Percentiles rank a stretch among this genome's conserved stretches.
Evolutionary conservation across 768 basidiomycete species (phyloP).

Genomic region (Naganishia randhawae): DNA sequence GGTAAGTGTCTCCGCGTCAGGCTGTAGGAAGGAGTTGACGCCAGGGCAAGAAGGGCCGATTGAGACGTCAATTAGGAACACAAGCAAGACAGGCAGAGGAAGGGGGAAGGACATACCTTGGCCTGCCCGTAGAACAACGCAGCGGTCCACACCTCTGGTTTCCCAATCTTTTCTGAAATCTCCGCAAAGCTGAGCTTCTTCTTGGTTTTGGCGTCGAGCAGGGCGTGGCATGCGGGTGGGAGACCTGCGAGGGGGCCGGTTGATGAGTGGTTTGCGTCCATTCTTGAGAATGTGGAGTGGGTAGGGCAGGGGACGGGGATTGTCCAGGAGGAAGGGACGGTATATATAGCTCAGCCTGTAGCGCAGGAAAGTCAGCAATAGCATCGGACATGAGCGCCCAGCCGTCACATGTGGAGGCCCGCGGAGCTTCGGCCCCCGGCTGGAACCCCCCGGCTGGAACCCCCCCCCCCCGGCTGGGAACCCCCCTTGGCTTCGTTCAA

Average conservation of each 20-base stretch:
- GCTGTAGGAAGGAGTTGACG: background rate
- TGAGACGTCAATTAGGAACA: background rate
- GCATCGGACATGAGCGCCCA: background rate
- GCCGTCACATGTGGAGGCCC: constrained; percentile 11
- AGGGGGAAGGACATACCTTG: constrained; percentile 16
- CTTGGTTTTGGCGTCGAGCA: constrained; percentile 25
- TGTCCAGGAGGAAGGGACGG: background rate
- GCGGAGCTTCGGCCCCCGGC: too few species aligned
- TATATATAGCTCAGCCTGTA: background rate
- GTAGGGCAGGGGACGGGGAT: background rate
- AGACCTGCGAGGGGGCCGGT: constrained; percentile 28
- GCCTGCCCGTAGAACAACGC: constrained; percentile 48
- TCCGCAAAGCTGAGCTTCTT: constrained; percentile 38
- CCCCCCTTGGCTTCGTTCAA: too few species aligned
- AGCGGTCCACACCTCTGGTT: constrained; percentile 48
- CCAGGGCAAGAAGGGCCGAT: background rate
- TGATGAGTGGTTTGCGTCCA: constrained; percentile 19
- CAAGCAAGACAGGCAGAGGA: background rate
- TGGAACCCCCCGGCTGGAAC: too few species aligned
- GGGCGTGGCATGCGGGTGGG: constrained; percentile 25
- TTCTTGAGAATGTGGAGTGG: background rate
- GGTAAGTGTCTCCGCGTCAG: constrained; percentile 16
- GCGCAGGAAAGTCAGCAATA: background rate
- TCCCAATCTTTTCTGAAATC: constrained; percentile 37
- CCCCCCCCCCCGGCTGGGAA: too few species aligned